Conservation (phyloP, 2,329 filamentous ascomycete species). For the Sclerotinia minor region DNA sequence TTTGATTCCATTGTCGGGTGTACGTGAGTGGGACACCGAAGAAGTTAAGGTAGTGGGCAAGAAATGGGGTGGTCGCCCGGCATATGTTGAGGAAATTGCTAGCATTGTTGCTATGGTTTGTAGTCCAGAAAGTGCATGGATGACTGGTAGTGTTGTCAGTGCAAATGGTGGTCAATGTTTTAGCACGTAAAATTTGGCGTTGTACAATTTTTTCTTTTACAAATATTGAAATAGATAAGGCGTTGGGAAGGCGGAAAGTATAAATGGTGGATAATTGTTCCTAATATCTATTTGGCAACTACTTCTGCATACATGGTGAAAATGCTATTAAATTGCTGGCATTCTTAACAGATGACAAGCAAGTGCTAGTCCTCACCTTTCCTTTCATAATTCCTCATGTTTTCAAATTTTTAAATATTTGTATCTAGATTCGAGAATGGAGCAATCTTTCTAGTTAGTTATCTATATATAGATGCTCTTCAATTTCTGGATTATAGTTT, state of each 20-base stretch:
- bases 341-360: background rate
- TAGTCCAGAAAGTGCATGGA: slow-evolving; percentile 26
- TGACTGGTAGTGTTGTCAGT: slow-evolving; percentile 26
- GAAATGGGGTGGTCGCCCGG: slow-evolving; percentile 26
- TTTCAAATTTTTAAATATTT: background rate
- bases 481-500: no score
- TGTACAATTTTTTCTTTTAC: background rate
- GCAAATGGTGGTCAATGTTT: slow-evolving; percentile 27
- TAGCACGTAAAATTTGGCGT: slow-evolving; percentile 2
- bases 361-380: background rate
- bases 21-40: slow-evolving; percentile 25
- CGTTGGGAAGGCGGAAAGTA: background rate
- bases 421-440: no score
- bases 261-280: background rate
- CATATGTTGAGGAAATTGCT: slow-evolving; percentile 26
- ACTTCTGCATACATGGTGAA: no score
- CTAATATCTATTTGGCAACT: background rate
- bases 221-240: background rate
- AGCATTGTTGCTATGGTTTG: slow-evolving; percentile 28
- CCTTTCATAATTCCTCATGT: background rate
- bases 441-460: no score
- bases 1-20: slow-evolving; percentile 23
- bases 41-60: slow-evolving; percentile 24
- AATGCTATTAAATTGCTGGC: no score
- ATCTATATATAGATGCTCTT: no score